Conservation (phyloP, 306 rosid species). For the Fagus sylvatica region DNA sequence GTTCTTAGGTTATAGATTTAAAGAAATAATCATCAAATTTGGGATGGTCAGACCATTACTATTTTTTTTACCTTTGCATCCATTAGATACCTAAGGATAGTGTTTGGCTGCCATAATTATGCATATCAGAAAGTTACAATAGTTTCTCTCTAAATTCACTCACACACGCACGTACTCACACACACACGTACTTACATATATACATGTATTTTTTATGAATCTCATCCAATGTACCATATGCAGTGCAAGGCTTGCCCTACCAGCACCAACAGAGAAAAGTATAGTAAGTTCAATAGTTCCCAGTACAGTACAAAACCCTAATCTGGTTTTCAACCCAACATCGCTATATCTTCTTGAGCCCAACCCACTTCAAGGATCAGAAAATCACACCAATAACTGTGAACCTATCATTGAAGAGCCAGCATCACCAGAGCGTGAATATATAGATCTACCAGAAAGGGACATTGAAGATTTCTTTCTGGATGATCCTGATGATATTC, state of each 20-base stretch:
- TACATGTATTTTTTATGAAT: not conserved
- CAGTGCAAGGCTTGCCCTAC: constrained; percentile 47
- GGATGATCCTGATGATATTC: constrained; percentile 22
- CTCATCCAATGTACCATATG: not conserved
- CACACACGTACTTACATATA: not conserved
- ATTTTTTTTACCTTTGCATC: no score
- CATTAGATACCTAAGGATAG: no score
- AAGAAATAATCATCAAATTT: no score
- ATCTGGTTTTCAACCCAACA: not conserved
- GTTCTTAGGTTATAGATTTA: no score
- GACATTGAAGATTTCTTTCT: constrained; percentile 39
- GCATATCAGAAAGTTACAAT: no score
- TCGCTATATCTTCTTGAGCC: not conserved
- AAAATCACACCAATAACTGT: not conserved
- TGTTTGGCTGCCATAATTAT: no score
- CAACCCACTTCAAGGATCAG: not conserved
- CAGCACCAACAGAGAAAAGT: constrained; percentile 20
- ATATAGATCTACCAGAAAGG: not conserved
- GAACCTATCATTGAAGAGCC: constrained; percentile 65
- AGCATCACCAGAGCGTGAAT: constrained; percentile 33
- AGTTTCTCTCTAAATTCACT: no score
- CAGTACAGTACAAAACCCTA: not conserved
- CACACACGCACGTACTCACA: no score
- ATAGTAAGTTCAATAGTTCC: not conserved
- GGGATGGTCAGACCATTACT: no score